Conservation (phyloP, 2,329 filamentous ascomycete species). For the Alternaria alternata region DNA sequence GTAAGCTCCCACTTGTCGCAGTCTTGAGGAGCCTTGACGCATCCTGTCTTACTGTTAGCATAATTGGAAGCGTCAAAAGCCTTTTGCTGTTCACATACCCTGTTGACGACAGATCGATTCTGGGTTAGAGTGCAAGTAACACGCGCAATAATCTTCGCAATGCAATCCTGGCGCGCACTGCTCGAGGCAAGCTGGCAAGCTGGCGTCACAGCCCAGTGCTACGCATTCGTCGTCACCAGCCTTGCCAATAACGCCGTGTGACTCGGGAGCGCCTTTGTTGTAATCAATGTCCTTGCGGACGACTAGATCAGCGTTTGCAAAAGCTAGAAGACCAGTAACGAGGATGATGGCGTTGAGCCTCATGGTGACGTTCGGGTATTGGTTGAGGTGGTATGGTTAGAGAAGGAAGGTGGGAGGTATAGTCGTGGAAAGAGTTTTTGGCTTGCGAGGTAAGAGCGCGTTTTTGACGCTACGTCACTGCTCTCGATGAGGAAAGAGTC, state of each 20-base stretch:
- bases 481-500: neutral
- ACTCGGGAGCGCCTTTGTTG: neutral
- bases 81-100: neutral
- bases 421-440: neutral
- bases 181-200: neutral
- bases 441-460: neutral
- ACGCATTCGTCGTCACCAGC: neutral
- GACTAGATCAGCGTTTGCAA: neutral
- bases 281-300: neutral
- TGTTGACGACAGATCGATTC: neutral
- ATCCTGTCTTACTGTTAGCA: neutral
- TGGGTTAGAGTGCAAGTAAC: neutral
- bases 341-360: neutral
- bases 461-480: neutral
- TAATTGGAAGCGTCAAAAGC: neutral
- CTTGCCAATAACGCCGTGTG: neutral
- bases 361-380: neutral
- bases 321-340: neutral
- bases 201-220: neutral
- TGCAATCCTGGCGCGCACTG: neutral
- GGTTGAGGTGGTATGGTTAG: neutral
- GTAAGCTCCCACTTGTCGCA: constrained; percentile 2
- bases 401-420: neutral
- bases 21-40: constrained; percentile 3
- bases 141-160: neutral